These are phyloP conservation scores for Xylariaceae sp. DNA, from an alignment of 2,329 filamentous ascomycete species.

Conservation along the genomic window DNA sequence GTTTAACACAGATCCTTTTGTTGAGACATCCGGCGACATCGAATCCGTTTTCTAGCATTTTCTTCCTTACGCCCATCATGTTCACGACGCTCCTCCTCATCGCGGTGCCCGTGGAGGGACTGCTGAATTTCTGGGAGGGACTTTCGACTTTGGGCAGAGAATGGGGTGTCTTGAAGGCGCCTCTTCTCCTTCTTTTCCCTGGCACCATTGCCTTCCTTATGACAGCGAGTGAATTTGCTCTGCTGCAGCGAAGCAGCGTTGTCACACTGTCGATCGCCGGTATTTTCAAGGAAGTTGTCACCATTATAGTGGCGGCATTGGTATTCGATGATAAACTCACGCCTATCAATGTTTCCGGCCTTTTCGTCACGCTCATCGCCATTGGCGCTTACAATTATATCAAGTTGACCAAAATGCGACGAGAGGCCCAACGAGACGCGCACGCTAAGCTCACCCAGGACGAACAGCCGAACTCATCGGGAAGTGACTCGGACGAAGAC, in stretches of 20 bases:
- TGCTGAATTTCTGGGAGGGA: slow-evolving; percentile 61
- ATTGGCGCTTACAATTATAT: slow-evolving; percentile 92
- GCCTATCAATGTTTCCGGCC: slow-evolving; percentile 76
- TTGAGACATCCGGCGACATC: slow-evolving; percentile 90
- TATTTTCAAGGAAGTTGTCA: slow-evolving; percentile 98
- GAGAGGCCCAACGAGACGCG: slow-evolving; percentile 58
- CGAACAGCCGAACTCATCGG: slow-evolving; percentile 32
- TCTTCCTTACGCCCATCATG: slow-evolving; percentile 97
- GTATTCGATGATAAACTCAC: slow-evolving; percentile 88
- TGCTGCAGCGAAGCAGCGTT: slow-evolving; percentile 90
- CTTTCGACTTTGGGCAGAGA: slow-evolving; percentile 57
- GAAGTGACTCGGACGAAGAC: slow-evolving; percentile 40
- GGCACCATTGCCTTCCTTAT: slow-evolving; percentile 90
- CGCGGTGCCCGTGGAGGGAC: slow-evolving; percentile 80
- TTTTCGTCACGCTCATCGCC: slow-evolving; percentile 81
- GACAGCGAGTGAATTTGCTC: slow-evolving; percentile 92
- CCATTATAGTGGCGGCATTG: slow-evolving; percentile 79
- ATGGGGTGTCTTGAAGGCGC: slow-evolving; percentile 62
- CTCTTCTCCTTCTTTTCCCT: slow-evolving; percentile 78
- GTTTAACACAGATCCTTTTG: slow-evolving; percentile 93
- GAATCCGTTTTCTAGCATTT: slow-evolving; percentile 95
- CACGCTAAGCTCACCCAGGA: slow-evolving; percentile 38
- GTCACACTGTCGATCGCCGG: slow-evolving; percentile 95
- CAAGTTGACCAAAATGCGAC: slow-evolving; percentile 84
- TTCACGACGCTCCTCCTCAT: slow-evolving; percentile 76